A percentile compares a stretch with the other conserved stretches of the same genome.
These are phyloP conservation scores for Spongiforma sp. DNA, from an alignment of 1,284 basidiomycete species.

Conservation along the genomic window DNA sequence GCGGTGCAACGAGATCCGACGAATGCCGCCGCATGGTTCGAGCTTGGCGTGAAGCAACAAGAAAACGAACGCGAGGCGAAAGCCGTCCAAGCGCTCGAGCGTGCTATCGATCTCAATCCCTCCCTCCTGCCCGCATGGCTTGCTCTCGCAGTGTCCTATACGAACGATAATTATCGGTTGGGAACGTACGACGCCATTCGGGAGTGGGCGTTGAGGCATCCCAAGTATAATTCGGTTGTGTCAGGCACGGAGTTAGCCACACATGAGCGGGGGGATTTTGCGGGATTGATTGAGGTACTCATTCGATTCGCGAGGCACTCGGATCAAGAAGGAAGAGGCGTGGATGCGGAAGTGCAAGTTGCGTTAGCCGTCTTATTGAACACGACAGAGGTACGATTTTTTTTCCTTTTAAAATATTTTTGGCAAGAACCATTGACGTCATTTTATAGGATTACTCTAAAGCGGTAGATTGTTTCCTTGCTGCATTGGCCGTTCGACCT, in stretches of 20 bases:
- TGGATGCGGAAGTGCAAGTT: slow-evolving; percentile 96
- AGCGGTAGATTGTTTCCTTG: slow-evolving; percentile 93
- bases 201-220: slow-evolving; percentile 68
- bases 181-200: slow-evolving; percentile 82
- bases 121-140: slow-evolving; percentile 84
- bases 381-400: slow-evolving; percentile 73
- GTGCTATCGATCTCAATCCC: slow-evolving; percentile 84
- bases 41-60: slow-evolving; percentile 96
- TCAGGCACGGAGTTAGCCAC: slow-evolving; percentile 40
- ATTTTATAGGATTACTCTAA: slow-evolving; percentile 81
- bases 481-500: slow-evolving; percentile 88
- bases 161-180: slow-evolving; percentile 85
- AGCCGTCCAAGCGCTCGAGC: slow-evolving; percentile 86
- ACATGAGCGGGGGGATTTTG: slow-evolving; percentile 48
- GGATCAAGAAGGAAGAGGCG: slow-evolving; percentile 35
- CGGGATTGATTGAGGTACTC: slow-evolving; percentile 60
- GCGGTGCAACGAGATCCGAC: slow-evolving; percentile 81
- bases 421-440: neutral
- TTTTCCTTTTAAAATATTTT: neutral
- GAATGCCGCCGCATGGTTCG: slow-evolving; percentile 84
- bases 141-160: slow-evolving; percentile 90
- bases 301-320: slow-evolving; percentile 69
- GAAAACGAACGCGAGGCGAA: slow-evolving; percentile 96
- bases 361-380: slow-evolving; percentile 95
- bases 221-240: slow-evolving; percentile 45